A percentile compares a stretch with the other conserved stretches of the same genome.
Evolutionary conservation across 345 rosid species (phyloP).

Genomic region (Xanthoceras sorbifolium): DNA sequence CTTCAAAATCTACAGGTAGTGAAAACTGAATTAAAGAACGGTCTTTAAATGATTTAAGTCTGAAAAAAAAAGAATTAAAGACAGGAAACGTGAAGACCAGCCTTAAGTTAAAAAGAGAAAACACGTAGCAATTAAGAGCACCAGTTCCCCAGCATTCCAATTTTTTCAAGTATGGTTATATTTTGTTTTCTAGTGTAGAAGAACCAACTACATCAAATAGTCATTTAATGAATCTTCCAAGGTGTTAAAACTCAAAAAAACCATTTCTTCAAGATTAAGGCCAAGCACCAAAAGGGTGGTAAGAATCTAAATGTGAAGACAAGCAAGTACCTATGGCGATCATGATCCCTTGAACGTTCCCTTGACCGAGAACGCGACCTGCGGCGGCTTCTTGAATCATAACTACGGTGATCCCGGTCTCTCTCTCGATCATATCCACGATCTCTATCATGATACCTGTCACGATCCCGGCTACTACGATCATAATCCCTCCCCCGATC

Average conservation of each 20-base stretch:
- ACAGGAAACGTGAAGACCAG: not conserved
- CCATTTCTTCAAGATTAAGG: not conserved
- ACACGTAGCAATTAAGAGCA: not conserved
- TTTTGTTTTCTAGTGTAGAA: not conserved
- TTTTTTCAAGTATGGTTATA: not conserved
- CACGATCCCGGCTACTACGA: conserved; percentile 83
- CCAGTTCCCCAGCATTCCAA: not conserved
- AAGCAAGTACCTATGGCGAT: conserved; percentile 69
- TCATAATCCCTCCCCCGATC: conserved; percentile 86
- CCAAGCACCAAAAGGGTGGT: not conserved
- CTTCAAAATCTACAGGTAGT: not conserved
- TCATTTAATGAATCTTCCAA: not conserved
- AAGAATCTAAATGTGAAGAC: not conserved
- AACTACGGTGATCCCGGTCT: conserved; percentile 69
- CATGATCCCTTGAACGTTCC: conserved; percentile 79
- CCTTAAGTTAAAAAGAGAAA: not conserved
- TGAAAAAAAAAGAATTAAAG: not conserved
- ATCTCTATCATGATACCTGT: conserved; percentile 73
- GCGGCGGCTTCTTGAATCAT: conserved; percentile 74
- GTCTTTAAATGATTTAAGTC: not conserved
- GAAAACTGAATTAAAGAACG: not conserved
- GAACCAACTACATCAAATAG: not conserved
- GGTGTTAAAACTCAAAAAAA: not conserved
- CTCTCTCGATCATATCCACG: conserved; percentile 65
- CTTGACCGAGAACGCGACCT: conserved; percentile 85